Evolutionary conservation across 108 stramenopile genomes (phyloP), one percentile per base, ranked within the genome.

Genomic region (Aurantiochytrium sp.): DNA sequence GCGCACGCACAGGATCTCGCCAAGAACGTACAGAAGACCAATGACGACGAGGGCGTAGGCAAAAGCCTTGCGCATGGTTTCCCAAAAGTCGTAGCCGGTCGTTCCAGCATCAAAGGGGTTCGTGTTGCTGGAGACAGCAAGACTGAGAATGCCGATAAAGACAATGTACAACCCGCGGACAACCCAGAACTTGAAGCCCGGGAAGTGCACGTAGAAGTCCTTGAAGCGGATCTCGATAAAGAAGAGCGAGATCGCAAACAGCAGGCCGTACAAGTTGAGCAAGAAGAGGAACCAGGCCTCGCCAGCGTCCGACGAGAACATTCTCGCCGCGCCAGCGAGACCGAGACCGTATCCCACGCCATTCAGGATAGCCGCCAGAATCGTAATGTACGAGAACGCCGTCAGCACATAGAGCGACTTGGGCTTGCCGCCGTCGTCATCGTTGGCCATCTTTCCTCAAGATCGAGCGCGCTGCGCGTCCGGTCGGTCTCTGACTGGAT

Each of bases 181-280:
- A 12, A 53, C 23, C 76, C 76, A 83, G 76, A 25, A 6, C 76
- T 83, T 83, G 76, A 83, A 83, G n/a, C 76, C 76, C n/a, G 76
- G 76, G 76, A 83, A 83, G 51, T 83, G 76, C 45, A 25, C 51
- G 3, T 53, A 53, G 4, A 83, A 83, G 76, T 25, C 28, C 25
- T 83, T 47, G 49, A 25, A 53, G 49, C 51, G 45, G 76, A 53
- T 53, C 51, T 83, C 76, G 28, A 83, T 83, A 1, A 83, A 21
- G 49, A 83, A 21, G 51, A 83, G 49, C 18, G 14, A 14, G 4
- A 83, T 53, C 51, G 76, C 45, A 23, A 83, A 83, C 16, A 83
- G 18, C 10, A 83, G 76, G n/a, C 76, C 76, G 49, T 83, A 83
- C 10, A 83, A 4, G 49, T 47, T 83, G 49, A 83, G 51, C 23